Evolutionary conservation across 2,329 filamentous ascomycete genomes (phyloP).

Genomic region (Fusarium clavum): DNA sequence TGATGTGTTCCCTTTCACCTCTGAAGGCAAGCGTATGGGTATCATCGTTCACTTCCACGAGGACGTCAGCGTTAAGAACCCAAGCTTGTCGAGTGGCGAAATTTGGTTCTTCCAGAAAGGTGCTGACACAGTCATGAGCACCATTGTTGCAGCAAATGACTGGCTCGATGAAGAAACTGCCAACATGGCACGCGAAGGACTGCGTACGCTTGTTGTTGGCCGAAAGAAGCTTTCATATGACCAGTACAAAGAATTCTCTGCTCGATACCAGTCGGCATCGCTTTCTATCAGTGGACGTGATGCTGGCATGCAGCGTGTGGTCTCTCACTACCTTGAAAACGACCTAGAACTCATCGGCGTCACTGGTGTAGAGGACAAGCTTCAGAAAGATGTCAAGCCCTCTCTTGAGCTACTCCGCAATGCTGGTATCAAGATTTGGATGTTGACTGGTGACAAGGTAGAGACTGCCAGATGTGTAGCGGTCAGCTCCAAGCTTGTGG

Average conservation of each 20-base stretch:
- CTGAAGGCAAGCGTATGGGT: slow-evolving; percentile 97
- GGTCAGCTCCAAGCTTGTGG: slow-evolving; percentile 92
- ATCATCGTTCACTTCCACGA: slow-evolving; percentile 90
- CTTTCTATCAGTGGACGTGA: slow-evolving; percentile 85
- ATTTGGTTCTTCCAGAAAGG: slow-evolving; percentile 99
- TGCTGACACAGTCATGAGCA: slow-evolving; percentile 97
- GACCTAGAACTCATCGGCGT: slow-evolving; percentile 95
- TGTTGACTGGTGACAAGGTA: slow-evolving; percentile 98
- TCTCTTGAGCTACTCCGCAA: slow-evolving; percentile 95
- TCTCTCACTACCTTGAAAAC: slow-evolving; percentile 84
- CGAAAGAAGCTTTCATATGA: slow-evolving; percentile 82
- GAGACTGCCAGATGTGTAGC: slow-evolving; percentile 97
- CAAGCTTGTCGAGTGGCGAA: slow-evolving; percentile 71
- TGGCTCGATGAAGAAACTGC: slow-evolving; percentile 99
- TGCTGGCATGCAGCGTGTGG: slow-evolving; percentile 80
- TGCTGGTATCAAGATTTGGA: slow-evolving; percentile 99
- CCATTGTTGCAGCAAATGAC: slow-evolving; percentile 94
- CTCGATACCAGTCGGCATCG: slow-evolving; percentile 81
- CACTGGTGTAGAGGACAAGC: slow-evolving; percentile 96
- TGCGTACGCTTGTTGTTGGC: slow-evolving; percentile 95
- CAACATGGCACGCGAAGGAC: slow-evolving; percentile 98
- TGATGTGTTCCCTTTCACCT: slow-evolving; percentile 97
- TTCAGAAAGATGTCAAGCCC: slow-evolving; percentile 95
- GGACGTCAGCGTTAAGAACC: slow-evolving; percentile 60
- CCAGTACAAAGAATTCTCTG: slow-evolving; percentile 84